Percentiles rank a stretch among this genome's conserved stretches.
These are phyloP conservation scores for Scalesia atractyloides DNA, from an alignment of 129 eudicot genomes.

Conservation along the genomic window DNA sequence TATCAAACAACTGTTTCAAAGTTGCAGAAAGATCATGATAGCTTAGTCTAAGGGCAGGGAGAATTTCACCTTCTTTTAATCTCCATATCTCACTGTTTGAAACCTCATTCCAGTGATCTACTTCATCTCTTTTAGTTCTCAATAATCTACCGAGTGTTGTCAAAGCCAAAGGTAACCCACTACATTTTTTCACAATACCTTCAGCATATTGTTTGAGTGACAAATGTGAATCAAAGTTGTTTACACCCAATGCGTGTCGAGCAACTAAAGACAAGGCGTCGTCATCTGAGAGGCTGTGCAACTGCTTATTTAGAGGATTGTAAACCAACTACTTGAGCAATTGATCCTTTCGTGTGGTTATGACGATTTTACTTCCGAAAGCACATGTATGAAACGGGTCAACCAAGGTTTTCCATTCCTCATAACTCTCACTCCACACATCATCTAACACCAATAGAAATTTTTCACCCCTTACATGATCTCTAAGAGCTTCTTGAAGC, in stretches of 20 bases:
- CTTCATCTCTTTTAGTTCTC: too few species aligned
- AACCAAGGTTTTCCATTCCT: neutral
- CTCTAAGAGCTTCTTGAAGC: neutral
- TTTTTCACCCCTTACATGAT: neutral
- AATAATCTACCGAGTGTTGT: too few species aligned
- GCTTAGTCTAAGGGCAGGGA: neutral
- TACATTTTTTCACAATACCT: too few species aligned
- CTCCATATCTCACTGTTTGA: too few species aligned
- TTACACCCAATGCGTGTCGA: neutral
- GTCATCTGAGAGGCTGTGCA: slow-evolving; percentile 1
- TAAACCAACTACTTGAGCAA: slow-evolving; percentile 14
- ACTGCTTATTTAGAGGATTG: neutral
- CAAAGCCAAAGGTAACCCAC: too few species aligned
- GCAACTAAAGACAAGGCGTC: neutral
- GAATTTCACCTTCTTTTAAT: neutral
- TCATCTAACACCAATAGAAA: neutral
- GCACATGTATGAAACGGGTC: neutral
- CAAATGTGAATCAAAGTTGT: neutral
- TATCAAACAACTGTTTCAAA: too few species aligned
- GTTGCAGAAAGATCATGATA: too few species aligned
- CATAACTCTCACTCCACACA: neutral
- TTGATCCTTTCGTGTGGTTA: slow-evolving; percentile 5
- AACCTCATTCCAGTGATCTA: too few species aligned
- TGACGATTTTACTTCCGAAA: slow-evolving; percentile 1
- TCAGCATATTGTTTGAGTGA: too few species aligned